phyloP scores from a whole-genome alignment of 495 filamentous ascomycete species.

The Aspergillus steynii region DNA sequence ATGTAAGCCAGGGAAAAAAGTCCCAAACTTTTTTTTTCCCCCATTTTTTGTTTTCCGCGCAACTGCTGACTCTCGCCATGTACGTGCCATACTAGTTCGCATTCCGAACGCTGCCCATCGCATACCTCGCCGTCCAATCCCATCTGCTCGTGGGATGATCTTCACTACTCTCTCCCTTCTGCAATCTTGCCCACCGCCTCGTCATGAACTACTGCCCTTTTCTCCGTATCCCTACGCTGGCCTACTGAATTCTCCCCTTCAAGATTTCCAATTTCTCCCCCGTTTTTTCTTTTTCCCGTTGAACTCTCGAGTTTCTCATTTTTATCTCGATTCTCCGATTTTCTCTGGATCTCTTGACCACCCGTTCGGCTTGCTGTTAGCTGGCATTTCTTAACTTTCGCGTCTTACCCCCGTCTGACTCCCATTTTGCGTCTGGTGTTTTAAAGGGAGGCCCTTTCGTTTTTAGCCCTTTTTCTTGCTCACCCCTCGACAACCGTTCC shows the following conservation, averaged over 20 bases:
- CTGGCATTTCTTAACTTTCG: background rate
- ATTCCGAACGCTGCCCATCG: conserved; percentile 23
- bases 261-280: background rate
- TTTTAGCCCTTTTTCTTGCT: conserved; percentile 1
- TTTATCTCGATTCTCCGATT: background rate
- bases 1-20: conserved; percentile 9
- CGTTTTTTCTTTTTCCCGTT: too few relatives aligned
- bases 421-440: conserved; percentile 3
- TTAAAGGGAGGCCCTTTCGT: background rate
- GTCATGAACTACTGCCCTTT: conserved; percentile 20
- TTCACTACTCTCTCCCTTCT: conserved; percentile 19
- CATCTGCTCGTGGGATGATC: conserved; percentile 15
- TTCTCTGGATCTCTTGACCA: background rate
- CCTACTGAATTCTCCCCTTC: conserved; percentile 2
- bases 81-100: conserved; percentile 20
- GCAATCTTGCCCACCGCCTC: conserved; percentile 17
- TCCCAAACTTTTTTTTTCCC: conserved; percentile 10
- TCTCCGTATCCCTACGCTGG: conserved; percentile 17
- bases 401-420: background rate
- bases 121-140: conserved; percentile 22
- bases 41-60: conserved; percentile 7
- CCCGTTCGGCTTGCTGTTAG: background rate
- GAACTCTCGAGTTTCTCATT: background rate
- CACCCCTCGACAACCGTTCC: background rate
- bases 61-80: conserved; percentile 17